Percentiles rank a stretch among this genome's conserved stretches.
phyloP scores from a whole-genome alignment of 2,329 filamentous ascomycete species.

The Penicillium occitanis region DNA sequence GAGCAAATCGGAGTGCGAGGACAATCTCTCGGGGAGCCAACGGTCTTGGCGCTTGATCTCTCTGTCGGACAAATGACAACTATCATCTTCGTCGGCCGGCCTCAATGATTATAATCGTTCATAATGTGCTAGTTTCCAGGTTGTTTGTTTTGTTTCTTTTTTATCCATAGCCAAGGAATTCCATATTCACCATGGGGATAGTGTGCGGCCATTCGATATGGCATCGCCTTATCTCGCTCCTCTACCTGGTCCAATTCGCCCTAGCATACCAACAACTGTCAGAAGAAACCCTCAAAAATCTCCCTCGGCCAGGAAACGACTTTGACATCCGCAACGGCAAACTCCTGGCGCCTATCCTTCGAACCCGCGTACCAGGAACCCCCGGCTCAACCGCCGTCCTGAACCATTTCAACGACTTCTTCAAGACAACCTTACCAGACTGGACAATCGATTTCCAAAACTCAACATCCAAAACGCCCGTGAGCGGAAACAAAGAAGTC shows the following conservation, averaged over 20 bases:
- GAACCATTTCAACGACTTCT: conserved; percentile 81
- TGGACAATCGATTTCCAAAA: conserved; percentile 88
- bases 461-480: conserved; percentile 79
- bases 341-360: conserved; percentile 81
- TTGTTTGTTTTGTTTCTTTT: background rate
- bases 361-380: conserved; percentile 85
- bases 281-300: conserved; percentile 67
- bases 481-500: conserved; percentile 66
- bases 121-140: background rate
- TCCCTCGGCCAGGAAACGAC: conserved; percentile 71
- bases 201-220: conserved; percentile 4
- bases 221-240: conserved; percentile 7
- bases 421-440: conserved; percentile 67
- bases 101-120: background rate
- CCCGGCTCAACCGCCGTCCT: conserved; percentile 70
- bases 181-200: background rate
- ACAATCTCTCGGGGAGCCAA: background rate
- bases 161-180: background rate
- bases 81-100: background rate
- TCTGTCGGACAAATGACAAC: background rate
- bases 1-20: conserved; percentile 9
- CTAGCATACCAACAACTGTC: conserved; percentile 64
- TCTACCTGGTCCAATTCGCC: conserved; percentile 17
- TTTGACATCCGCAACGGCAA: conserved; percentile 76
- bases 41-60: conserved; percentile 12